phyloP scores from a whole-genome alignment of 331 rosid genomes.

The Quercus tomentella region DNA sequence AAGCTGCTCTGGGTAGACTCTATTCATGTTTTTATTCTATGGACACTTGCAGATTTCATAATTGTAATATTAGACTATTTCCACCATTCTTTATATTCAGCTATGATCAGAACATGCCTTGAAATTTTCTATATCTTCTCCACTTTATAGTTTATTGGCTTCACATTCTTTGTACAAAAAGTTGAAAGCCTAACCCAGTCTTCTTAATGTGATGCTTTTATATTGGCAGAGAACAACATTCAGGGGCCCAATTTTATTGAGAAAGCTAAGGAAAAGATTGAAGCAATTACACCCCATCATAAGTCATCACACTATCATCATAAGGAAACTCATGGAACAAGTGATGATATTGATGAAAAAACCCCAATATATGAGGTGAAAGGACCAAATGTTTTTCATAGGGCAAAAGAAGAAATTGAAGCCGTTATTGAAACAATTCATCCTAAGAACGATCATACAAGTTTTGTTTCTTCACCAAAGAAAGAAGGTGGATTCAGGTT shows the following conservation, averaged over 20 bases:
- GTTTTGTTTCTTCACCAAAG: slow-evolving; percentile 7
- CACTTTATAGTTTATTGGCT: not conserved
- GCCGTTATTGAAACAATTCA: slow-evolving; percentile 55
- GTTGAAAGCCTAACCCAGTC: not conserved
- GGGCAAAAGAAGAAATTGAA: slow-evolving; percentile 75
- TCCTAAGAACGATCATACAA: slow-evolving; percentile 41
- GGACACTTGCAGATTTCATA: not conserved
- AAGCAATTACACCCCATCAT: slow-evolving; percentile 41
- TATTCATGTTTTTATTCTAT: not conserved
- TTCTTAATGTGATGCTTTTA: slow-evolving; percentile 1
- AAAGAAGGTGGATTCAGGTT: slow-evolving; percentile 23
- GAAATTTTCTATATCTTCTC: not conserved
- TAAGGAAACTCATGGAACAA: slow-evolving; percentile 63
- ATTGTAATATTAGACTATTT: not conserved
- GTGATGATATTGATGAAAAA: slow-evolving; percentile 51
- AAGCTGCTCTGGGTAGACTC: not conserved
- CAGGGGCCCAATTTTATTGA: slow-evolving; percentile 28
- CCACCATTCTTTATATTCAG: not conserved
- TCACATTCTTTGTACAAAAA: not conserved
- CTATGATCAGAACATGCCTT: not conserved
- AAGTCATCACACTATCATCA: slow-evolving; percentile 39
- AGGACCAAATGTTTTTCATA: slow-evolving; percentile 57
- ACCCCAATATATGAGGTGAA: slow-evolving; percentile 52
- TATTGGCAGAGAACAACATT: slow-evolving; percentile 36
- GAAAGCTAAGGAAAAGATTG: slow-evolving; percentile 54